A percentile compares a stretch with the other conserved stretches of the same genome.
These are phyloP conservation scores for Stereum hirsutum DNA, from an alignment of 1,284 basidiomycete genomes.

Conservation along the genomic window DNA sequence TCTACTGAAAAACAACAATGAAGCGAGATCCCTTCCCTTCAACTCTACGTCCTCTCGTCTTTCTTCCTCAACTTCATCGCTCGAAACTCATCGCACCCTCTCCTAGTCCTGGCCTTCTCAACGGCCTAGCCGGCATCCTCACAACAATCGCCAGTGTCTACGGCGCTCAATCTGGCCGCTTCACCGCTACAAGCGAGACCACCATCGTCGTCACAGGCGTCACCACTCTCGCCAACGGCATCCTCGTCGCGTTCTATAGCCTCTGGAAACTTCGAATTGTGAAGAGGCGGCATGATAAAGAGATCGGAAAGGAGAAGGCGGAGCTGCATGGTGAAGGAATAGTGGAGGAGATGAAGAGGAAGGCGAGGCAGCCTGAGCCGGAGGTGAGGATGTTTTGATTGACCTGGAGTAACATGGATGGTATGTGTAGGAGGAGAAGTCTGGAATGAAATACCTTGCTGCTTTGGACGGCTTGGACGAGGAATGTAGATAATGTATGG, in stretches of 20 bases:
- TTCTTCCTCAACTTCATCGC: too few species aligned
- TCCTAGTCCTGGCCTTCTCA: background rate
- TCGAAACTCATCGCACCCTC: background rate
- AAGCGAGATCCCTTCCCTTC: too few species aligned
- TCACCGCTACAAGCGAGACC: background rate
- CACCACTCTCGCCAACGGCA: background rate
- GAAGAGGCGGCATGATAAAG: background rate
- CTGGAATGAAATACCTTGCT: too few species aligned
- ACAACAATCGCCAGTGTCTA: constrained; percentile 1
- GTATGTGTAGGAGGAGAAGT: too few species aligned
- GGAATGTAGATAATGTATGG: too few species aligned
- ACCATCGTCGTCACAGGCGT: background rate
- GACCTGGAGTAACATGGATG: too few species aligned
- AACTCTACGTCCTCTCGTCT: too few species aligned
- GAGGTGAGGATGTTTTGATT: background rate
- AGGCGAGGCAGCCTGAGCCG: background rate
- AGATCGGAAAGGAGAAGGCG: background rate
- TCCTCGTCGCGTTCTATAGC: background rate
- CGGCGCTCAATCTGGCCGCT: background rate
- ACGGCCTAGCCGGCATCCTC: background rate
- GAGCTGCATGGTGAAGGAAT: background rate
- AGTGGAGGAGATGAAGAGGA: background rate
- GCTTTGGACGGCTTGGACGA: too few species aligned
- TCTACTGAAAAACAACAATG: too few species aligned
- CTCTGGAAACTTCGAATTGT: background rate